Evolutionary conservation across 768 basidiomycete genomes (phyloP), one percentile per base, ranked within the genome.

Genomic region (Austroboletus festivus): DNA sequence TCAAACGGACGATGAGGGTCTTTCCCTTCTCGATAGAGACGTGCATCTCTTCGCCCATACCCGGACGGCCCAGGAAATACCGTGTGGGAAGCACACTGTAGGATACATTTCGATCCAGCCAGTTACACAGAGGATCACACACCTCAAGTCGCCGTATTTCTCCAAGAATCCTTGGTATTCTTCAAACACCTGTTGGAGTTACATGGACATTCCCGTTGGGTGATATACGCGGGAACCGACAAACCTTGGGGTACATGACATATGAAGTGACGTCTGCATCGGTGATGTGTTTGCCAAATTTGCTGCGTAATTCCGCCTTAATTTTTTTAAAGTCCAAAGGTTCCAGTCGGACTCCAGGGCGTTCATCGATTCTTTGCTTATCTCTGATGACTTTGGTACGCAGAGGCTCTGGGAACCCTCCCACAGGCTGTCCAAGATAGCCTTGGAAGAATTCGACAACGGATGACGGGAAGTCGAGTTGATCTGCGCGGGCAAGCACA

Each of bases 361-460:
- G 88, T 38, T 82, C 88, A 60, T 98, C 92, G 62, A 98, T 95
- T 68, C 90, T 82, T 38, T 86, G 83, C 70, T 93, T 94, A 70
- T 93, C 83, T 61, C 96, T 84, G 65, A 98, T 99, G 63, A 99
- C 80, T 56, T 84, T 80, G 54, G 84, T 79, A 55, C 96, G 91
- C 54, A 99, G 73, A 34, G 95, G 93, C 68, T 99, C 96, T 48
- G 96, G 96, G 88, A 98, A 98, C 41, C 96, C 95, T 65, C 93
- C 96, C 63, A 91, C 87, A 47, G 96, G 96, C 65, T 97, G 93
- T 26, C 96, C 95, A 54, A 99, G 89, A 71, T 93, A 95, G 16
- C 96, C 96, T 67, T 97, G 94, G 92, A 97, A 97, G 79, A 96
- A 99, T 62, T 98, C 95, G 35, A 93, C 90, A 40, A 93, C 91